Evolutionary conservation across 1,139 yeast genomes (phyloP), one percentile per base, ranked within the genome.

Genomic region (Sugiyamaella paludigena): DNA sequence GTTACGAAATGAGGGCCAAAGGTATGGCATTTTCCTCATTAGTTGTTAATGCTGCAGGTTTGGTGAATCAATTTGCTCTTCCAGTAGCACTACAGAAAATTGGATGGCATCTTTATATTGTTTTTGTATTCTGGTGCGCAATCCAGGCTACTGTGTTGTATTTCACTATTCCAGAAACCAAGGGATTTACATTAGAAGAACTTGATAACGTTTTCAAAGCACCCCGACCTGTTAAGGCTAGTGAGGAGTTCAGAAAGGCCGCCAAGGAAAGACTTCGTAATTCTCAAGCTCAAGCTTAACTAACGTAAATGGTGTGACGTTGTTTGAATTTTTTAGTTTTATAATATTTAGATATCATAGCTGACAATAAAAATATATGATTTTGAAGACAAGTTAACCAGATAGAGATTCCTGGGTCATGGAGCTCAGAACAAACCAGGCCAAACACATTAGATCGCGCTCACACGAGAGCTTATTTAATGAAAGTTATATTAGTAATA

Each of bases 1-100:
- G 75, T n/a, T 72, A 63, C 62, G 62, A 66, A n/a, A 55, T 61
- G 39, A 58, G 71, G 56, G 63, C 67, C 40, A 69, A 67, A 54
- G 74, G 70, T 40, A 43, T 45, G 39, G 56, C 58, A n/a, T n/a
- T n/a, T n/a, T n/a, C n/a, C n/a, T n/a, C n/a, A 6, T 69, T 48
- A 13, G 57, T 48, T n/a, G 41, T 43, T 9, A 45, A 41, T 36
- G 43, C 56, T 28, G n/a, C n/a, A n/a, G n/a, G n/a, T n/a, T n/a
- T n/a, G n/a, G 63, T 45, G 79, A n/a, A n/a, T n/a, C n/a, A n/a
- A n/a, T n/a, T 75, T 60, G 80, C 78, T 41, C 77, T 78, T 55
- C 78, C 83, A 4, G 71, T 80, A 56, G 84, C 83, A 30, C 72
- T 80, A 77, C 76, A 73, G 51, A 76, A 77, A 33, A 77, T 80